phyloP scores from a whole-genome alignment of 306 rosid species.

The peach (Prunus persica) region Prunus_persica_NCBIv2 NC_034014.1:6774001-6774500 shows the following conservation, averaged over 20 bases:
- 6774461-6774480: neutral
- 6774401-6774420: neutral
- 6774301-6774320: neutral
- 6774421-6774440: neutral
- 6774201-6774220: constrained; percentile 12
- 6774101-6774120: constrained; percentile 54
- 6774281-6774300: neutral
- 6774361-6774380: neutral
- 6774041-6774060: constrained; percentile 81
- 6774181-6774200: neutral
- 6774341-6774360: neutral
- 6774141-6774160: neutral
- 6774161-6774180: constrained; percentile 1
- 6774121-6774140: neutral
- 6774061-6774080: constrained; percentile 59
- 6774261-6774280: neutral
- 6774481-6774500: neutral
- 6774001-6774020: constrained; percentile 89
- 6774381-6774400: neutral
- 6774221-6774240: neutral
- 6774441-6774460: neutral
- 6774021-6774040: constrained; percentile 80
- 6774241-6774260: neutral
- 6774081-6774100: constrained; percentile 31
- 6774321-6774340: neutral